Conservation (phyloP, 1,139 yeast genomes). For the Kodamaea derodonti region DNA sequence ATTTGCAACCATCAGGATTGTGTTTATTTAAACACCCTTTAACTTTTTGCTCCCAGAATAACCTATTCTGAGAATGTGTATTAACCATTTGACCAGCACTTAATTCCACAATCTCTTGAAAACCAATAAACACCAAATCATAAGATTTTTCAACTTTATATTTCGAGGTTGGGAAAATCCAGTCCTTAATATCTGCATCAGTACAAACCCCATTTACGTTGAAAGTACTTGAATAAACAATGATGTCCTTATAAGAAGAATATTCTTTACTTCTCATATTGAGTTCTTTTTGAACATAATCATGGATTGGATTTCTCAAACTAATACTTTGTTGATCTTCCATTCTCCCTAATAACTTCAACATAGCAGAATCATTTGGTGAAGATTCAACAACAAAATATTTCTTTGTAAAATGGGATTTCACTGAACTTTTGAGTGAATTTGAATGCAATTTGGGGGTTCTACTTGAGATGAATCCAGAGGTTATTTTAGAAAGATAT, state of each 20-base stretch:
- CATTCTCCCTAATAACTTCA: conserved; percentile 47
- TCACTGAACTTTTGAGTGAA: conserved; percentile 28
- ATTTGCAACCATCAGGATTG: conserved; percentile 40
- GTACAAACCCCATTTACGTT: conserved; percentile 62
- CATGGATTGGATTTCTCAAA: conserved; percentile 71
- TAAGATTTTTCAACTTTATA: conserved; percentile 28
- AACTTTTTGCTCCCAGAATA: conserved; percentile 77
- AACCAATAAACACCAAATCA: conserved; percentile 77
- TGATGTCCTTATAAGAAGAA: conserved; percentile 48
- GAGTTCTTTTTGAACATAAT: conserved; percentile 55
- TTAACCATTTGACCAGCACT: conserved; percentile 87
- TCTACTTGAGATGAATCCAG: conserved; percentile 32
- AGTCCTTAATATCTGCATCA: conserved; percentile 49
- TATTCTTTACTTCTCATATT: conserved; percentile 46
- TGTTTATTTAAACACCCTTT: conserved; percentile 49
- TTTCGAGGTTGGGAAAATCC: conserved; percentile 50
- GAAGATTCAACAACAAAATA: conserved; percentile 42
- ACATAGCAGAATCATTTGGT: conserved; percentile 43
- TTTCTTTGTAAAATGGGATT: conserved; percentile 46
- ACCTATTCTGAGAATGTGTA: conserved; percentile 67
- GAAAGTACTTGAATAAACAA: conserved; percentile 62
- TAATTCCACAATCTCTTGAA: conserved; percentile 90
- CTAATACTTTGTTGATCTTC: conserved; percentile 44
- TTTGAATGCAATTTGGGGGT: conserved; percentile 29
- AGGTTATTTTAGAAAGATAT: conserved; percentile 41